Evolutionary conservation across 192 early-diverging fungal species (phyloP), one percentile per base, ranked within the genome.

Genomic region (Backusella mclennaniae): DNA sequence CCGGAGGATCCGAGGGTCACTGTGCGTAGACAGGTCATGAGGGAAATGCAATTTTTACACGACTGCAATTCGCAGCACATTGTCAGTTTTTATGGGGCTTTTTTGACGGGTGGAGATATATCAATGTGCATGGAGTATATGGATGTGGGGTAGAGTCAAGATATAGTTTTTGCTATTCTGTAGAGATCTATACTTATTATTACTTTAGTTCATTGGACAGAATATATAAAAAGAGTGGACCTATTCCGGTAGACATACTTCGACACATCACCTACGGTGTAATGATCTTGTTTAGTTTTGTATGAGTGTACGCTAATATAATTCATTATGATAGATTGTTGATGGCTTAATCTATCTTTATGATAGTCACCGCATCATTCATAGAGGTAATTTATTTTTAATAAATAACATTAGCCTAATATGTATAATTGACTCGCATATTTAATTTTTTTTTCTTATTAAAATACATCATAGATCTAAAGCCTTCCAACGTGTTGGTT

Each of bases 61-160:
- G 95, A 96, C 76, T 99, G 97, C 84, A 95, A 95, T 77, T 95
- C 94, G 39, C 91, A 92, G 73, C 94, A 98, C 78, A 99, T 99
- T 77, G 96, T 99, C 36, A 93, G 93, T 38, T 99, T 96, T 80
- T 99, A 97, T 78, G 98, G 98, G 41, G 96, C 98, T 15, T 99
- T 95, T 77, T 86, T 93, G 74, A 91, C 89, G 73, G 89, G 87
- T 41, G 91, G 90, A 42, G 93, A 93, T 80, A 92, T 99, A 73
- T 94, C 91, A 26, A 95, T 98, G 77, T 98, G 96, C 84, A 95
- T 99, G 94, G 98, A 99, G 87, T 98, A 91, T 82, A 98, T 99
- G 96, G 94, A 97, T 80, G 87, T 95, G 35, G 92, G 95, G 85
- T 91, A 88, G 38, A 2, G 38, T 39, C 38, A 39, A 80, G 26